Evolutionary conservation across 176 grass and related monocot species (phyloP).

Genomic region (Zoysia pacifica): DNA sequence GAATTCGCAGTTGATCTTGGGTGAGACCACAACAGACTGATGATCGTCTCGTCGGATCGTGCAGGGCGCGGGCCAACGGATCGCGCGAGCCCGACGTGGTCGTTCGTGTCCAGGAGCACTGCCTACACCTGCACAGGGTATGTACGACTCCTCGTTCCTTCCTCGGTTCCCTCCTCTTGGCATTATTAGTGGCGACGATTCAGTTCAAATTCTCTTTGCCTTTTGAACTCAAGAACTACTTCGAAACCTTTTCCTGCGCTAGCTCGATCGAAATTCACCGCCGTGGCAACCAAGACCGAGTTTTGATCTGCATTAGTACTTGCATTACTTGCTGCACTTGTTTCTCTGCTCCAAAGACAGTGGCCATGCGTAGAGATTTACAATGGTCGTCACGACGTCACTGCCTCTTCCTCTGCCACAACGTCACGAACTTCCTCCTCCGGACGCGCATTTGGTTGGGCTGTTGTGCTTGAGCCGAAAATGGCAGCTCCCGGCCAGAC

Average conservation of each 20-base stretch:
- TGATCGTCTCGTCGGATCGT: background rate
- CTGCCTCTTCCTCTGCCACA: slow-evolving; percentile 41
- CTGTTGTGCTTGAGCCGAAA: slow-evolving; percentile 9
- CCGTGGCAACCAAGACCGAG: too few species aligned
- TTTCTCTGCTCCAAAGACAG: too few species aligned
- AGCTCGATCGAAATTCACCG: background rate
- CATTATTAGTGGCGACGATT: background rate
- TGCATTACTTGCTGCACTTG: too few species aligned
- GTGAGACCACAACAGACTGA: background rate
- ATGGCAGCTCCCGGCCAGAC: background rate
- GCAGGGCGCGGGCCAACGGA: slow-evolving; percentile 71
- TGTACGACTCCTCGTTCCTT: background rate
- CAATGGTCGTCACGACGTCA: slow-evolving; percentile 16
- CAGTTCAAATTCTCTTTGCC: background rate
- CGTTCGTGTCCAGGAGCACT: slow-evolving; percentile 63
- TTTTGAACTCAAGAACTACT: too few species aligned
- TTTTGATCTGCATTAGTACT: background rate
- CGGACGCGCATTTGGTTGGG: background rate
- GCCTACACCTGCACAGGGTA: slow-evolving; percentile 84
- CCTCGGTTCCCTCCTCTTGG: background rate
- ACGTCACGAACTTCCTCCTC: background rate
- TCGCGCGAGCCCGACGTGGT: slow-evolving; percentile 63
- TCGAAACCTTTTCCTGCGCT: too few species aligned
- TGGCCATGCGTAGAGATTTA: slow-evolving; percentile 11
- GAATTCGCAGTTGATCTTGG: too few species aligned